Conservation (phyloP, 75 land plant genomes). For the Larix kaempferi region DNA sequence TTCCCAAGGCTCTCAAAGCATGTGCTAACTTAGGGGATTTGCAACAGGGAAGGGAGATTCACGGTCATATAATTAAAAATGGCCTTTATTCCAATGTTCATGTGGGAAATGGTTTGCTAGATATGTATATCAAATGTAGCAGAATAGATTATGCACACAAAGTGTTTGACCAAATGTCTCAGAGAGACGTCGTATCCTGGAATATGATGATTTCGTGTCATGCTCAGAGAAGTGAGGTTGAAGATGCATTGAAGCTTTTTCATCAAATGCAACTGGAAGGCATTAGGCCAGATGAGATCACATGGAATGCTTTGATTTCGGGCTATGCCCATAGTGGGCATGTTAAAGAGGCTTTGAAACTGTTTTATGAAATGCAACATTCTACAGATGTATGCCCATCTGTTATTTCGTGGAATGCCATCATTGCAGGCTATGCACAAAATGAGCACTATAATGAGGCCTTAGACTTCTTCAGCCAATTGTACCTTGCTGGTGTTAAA, state of each 20-base stretch:
- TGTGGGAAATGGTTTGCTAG: slow-evolving; percentile 47
- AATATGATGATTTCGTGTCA: slow-evolving; percentile 43
- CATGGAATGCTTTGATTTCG: too few relatives aligned
- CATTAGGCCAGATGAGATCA: not conserved
- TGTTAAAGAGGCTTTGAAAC: too few relatives aligned
- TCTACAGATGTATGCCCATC: slow-evolving; percentile 15
- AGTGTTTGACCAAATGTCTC: slow-evolving; percentile 32
- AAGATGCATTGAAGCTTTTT: slow-evolving; percentile 22
- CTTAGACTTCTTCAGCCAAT: too few relatives aligned
- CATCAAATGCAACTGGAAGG: slow-evolving; percentile 24
- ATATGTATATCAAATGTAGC: slow-evolving; percentile 19
- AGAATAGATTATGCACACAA: slow-evolving; percentile 17
- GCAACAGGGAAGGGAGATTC: slow-evolving; percentile 28
- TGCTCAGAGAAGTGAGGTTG: slow-evolving; percentile 14
- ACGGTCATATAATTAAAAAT: slow-evolving; percentile 24
- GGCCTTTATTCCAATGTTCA: slow-evolving; percentile 41
- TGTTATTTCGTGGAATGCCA: too few relatives aligned
- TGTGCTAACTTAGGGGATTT: slow-evolving; percentile 23
- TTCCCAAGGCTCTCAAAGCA: slow-evolving; percentile 40
- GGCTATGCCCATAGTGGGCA: too few relatives aligned
- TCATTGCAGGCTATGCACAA: too few relatives aligned
- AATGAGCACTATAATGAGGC: too few relatives aligned
- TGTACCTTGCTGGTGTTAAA: too few relatives aligned
- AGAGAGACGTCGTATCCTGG: slow-evolving; percentile 42
- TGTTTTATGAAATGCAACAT: not conserved